Conservation (phyloP, 1,284 basidiomycete species). For the Tilletia walkeri region DNA sequence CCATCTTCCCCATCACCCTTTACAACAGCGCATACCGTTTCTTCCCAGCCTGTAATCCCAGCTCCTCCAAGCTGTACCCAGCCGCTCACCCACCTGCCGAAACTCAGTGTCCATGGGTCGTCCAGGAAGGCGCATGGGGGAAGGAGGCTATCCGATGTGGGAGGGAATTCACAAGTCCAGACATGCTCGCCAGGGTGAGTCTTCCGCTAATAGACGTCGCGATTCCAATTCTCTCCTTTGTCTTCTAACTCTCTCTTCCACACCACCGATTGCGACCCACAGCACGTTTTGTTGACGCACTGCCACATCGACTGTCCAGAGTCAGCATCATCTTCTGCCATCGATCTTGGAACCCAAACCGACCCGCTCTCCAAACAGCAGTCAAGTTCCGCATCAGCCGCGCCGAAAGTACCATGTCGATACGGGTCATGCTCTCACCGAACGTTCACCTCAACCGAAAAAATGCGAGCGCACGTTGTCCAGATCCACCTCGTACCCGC, state of each 20-base stretch:
- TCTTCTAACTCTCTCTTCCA: neutral
- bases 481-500: neutral
- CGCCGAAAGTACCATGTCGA: neutral
- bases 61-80: neutral
- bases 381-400: neutral
- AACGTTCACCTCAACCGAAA: neutral
- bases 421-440: constrained; percentile 5
- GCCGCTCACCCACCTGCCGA: neutral
- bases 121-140: constrained; percentile 7
- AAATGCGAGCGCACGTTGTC: constrained; percentile 8
- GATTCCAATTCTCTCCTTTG: neutral
- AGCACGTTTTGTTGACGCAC: neutral
- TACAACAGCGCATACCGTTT: constrained; percentile 16
- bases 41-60: neutral
- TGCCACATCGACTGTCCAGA: neutral
- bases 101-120: constrained; percentile 11
- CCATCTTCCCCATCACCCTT: constrained; percentile 10
- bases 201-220: neutral
- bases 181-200: constrained; percentile 15
- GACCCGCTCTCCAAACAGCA: neutral
- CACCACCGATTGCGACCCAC: neutral
- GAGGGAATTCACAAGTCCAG: neutral
- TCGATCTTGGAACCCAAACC: neutral
- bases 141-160: constrained; percentile 10
- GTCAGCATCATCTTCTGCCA: neutral